Evolutionary conservation across 192 early-diverging fungal species (phyloP).

Genomic region (Entomortierella parvispora): DNA sequence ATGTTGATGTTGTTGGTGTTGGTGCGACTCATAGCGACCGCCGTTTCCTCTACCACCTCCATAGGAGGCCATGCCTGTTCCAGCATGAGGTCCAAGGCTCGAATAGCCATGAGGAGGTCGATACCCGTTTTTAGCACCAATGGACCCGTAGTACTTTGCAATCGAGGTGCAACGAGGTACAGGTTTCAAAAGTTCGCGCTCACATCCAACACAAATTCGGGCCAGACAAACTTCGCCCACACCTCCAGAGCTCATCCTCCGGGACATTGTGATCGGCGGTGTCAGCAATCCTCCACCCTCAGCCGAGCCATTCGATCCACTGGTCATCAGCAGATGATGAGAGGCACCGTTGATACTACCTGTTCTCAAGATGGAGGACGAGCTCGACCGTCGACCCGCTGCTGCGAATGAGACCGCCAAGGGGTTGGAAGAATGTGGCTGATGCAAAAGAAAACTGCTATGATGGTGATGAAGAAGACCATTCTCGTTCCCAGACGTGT

Average conservation of each 20-base stretch:
- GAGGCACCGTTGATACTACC: constrained; percentile 12
- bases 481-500: constrained; percentile 12
- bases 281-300: not conserved
- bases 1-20: not conserved
- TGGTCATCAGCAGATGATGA: constrained; percentile 16
- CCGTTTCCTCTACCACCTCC: too few species aligned
- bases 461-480: constrained; percentile 8
- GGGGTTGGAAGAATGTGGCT: constrained; percentile 19
- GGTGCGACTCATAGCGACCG: not conserved
- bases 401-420: constrained; percentile 20
- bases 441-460: not conserved
- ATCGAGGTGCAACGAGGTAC: constrained; percentile 40
- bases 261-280: constrained; percentile 41
- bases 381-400: constrained; percentile 32
- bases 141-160: constrained; percentile 42
- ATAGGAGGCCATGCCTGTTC: not conserved
- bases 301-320: not conserved
- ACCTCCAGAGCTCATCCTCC: constrained; percentile 48
- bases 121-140: constrained; percentile 10
- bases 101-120: constrained; percentile 24
- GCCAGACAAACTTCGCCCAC: constrained; percentile 47
- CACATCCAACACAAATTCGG: constrained; percentile 48
- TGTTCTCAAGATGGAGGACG: constrained; percentile 31
- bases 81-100: constrained; percentile 22
- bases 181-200: constrained; percentile 44